Conservation (phyloP, 2,329 filamentous ascomycete genomes). For the Raffaelea deltoideospora region DNA sequence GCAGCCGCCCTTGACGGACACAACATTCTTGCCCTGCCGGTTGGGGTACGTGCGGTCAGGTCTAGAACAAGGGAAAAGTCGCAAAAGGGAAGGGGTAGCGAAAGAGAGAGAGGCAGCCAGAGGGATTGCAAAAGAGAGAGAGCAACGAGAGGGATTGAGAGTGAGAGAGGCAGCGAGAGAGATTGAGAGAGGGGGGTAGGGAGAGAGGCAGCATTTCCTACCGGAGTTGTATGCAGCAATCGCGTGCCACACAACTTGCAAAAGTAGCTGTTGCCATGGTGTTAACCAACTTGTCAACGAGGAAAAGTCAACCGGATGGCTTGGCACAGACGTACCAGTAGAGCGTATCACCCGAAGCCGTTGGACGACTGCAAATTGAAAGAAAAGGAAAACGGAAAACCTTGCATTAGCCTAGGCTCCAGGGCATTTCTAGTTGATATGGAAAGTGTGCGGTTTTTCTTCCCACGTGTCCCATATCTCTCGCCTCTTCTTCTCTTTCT, state of each 20-base stretch:
- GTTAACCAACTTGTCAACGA: constrained; percentile 1
- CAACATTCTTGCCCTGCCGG: constrained; percentile 36
- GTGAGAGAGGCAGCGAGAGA: background rate
- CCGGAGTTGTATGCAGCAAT: constrained; percentile 45
- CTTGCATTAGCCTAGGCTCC: too few relatives aligned
- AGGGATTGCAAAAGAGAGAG: background rate
- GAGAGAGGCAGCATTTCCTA: too few relatives aligned
- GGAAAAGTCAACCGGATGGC: background rate
- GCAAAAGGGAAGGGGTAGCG: background rate
- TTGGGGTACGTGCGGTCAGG: background rate
- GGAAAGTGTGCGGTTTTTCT: too few relatives aligned
- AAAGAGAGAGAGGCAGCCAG: background rate
- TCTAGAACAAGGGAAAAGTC: too few relatives aligned
- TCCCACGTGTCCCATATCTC: too few relatives aligned
- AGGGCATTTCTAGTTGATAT: too few relatives aligned
- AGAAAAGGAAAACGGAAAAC: background rate
- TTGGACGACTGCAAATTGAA: constrained; percentile 30
- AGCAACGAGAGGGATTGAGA: background rate
- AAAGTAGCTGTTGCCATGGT: constrained; percentile 35
- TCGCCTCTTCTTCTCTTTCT: too few relatives aligned
- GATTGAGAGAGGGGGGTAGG: background rate
- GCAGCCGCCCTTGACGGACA: constrained; percentile 53
- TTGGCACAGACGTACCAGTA: constrained; percentile 31
- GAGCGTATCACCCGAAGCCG: constrained; percentile 38
- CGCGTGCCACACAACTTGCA: constrained; percentile 52